These are phyloP conservation scores for Solanum peruvianum DNA, from an alignment of 257 asterid genomes.

Conservation along the genomic window DNA sequence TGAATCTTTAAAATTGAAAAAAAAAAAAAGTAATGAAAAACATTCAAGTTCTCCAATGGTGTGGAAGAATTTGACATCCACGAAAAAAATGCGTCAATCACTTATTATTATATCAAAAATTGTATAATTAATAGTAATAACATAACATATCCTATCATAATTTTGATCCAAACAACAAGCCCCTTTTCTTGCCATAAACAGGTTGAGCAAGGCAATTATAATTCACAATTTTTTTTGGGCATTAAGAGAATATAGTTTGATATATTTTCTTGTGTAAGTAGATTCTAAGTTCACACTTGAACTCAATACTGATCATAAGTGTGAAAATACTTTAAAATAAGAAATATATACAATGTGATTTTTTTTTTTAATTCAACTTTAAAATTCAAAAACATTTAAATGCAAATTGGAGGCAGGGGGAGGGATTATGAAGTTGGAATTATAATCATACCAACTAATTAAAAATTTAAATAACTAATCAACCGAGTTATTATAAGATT, in stretches of 20 bases:
- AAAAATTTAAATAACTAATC: too few relatives aligned
- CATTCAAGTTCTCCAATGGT: neutral
- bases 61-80: neutral
- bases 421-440: too few relatives aligned
- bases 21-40: neutral
- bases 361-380: too few relatives aligned
- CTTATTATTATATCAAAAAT: too few relatives aligned
- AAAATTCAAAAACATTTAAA: neutral
- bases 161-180: neutral
- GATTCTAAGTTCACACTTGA: neutral
- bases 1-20: neutral
- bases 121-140: neutral
- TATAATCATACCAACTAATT: too few relatives aligned
- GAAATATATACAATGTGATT: neutral
- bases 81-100: neutral
- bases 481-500: too few relatives aligned
- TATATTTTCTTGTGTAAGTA: neutral
- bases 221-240: neutral
- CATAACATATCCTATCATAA: neutral
- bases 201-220: neutral
- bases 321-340: neutral
- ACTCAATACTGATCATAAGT: neutral
- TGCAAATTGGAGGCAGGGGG: neutral
- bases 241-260: neutral
- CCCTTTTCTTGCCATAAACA: neutral